phyloP scores from a whole-genome alignment of 1,284 basidiomycete genomes.

The Amylostereum areolatum region DNA sequence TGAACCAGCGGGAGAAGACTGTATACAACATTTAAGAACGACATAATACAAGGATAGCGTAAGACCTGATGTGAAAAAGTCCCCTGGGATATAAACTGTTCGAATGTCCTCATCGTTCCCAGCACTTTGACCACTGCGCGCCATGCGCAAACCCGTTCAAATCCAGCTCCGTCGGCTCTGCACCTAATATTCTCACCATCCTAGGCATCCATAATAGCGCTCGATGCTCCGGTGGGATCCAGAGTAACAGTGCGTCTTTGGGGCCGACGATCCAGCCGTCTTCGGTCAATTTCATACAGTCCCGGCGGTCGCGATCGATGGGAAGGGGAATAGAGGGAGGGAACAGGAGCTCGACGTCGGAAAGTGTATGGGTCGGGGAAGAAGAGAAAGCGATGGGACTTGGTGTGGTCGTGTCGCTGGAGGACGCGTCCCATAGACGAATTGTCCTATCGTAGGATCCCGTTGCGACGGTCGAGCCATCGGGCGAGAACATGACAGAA shows the following conservation, averaged over 20 bases:
- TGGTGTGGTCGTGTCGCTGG: neutral
- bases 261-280: constrained; percentile 1
- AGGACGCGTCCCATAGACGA: constrained; percentile 2
- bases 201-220: neutral
- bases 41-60: too few relatives aligned
- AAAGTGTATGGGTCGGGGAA: neutral
- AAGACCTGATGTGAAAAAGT: too few relatives aligned
- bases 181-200: neutral
- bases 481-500: neutral
- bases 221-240: constrained; percentile 1
- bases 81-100: neutral
- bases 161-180: neutral
- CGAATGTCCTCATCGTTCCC: neutral
- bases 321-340: too few relatives aligned
- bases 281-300: neutral
- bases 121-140: neutral
- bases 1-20: too few relatives aligned
- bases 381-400: neutral
- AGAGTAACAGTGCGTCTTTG: neutral
- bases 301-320: neutral
- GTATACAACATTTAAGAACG: too few relatives aligned
- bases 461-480: neutral
- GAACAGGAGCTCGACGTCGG: too few relatives aligned
- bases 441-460: neutral
- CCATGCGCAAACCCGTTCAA: neutral